phyloP scores from a whole-genome alignment of 1,284 basidiomycete species.

The Rhodotorula sp. region DNA sequence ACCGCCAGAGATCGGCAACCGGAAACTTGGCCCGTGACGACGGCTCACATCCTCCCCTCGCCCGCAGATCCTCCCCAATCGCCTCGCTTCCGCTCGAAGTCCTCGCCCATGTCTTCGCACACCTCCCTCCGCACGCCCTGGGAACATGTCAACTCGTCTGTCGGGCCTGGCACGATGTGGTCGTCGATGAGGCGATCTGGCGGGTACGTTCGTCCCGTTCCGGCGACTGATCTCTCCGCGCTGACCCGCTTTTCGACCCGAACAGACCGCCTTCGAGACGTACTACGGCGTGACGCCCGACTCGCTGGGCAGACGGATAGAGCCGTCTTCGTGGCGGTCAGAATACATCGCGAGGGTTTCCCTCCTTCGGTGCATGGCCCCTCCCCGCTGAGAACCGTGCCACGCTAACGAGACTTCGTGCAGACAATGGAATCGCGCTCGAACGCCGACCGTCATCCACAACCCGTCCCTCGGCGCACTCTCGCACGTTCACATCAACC shows the following conservation, averaged over 20 bases:
- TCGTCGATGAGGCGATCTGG: conserved; percentile 42
- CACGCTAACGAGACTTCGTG: too few species aligned
- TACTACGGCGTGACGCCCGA: conserved; percentile 26
- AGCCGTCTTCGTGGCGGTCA: conserved; percentile 34
- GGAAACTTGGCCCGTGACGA: not conserved
- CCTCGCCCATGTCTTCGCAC: conserved; percentile 42
- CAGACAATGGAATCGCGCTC: conserved; percentile 36
- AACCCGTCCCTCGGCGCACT: conserved; percentile 41
- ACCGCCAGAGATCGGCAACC: not conserved
- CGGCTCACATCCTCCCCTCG: not conserved
- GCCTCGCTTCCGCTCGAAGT: conserved; percentile 38
- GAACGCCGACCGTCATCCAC: conserved; percentile 26
- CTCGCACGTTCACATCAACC: conserved; percentile 24
- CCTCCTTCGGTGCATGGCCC: conserved; percentile 15
- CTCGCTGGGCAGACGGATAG: conserved; percentile 35
- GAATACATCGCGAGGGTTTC: conserved; percentile 42
- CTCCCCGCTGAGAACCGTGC: too few species aligned
- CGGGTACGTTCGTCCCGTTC: conserved; percentile 19
- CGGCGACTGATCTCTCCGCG: not conserved
- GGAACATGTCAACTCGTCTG: conserved; percentile 38
- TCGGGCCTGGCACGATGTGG: conserved; percentile 36
- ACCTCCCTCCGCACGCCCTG: conserved; percentile 36
- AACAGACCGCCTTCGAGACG: conserved; percentile 34
- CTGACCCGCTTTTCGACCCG: not conserved
- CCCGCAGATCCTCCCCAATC: conserved; percentile 32